These are phyloP conservation scores for Trebouxia sp. DNA, from an alignment of 139 green algal genomes.

Conservation along the genomic window DNA sequence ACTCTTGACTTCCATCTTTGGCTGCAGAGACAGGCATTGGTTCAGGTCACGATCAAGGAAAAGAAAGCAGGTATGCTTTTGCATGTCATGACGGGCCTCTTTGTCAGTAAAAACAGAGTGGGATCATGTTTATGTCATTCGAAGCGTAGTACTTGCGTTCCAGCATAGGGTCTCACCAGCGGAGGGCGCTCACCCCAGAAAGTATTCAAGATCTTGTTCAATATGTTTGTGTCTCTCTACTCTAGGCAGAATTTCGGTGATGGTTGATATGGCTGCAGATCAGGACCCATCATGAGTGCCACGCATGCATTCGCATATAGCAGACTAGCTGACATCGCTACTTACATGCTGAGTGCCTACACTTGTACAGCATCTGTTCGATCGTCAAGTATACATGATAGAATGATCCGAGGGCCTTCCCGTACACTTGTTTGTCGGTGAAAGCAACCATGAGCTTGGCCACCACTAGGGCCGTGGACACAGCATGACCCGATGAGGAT, in stretches of 20 bases:
- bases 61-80: too few relatives aligned
- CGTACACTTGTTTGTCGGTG: constrained; percentile 19
- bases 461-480: not conserved
- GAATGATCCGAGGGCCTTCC: constrained; percentile 1
- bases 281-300: not conserved
- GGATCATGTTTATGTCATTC: too few relatives aligned
- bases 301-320: not conserved
- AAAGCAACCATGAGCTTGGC: constrained; percentile 23
- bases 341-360: not conserved
- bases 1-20: not conserved
- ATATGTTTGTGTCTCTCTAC: not conserved
- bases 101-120: too few relatives aligned
- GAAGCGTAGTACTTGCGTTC: too few relatives aligned
- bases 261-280: not conserved
- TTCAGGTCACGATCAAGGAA: too few relatives aligned
- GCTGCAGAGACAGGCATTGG: not conserved
- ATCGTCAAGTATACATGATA: constrained; percentile 18
- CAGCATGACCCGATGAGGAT: not conserved
- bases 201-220: not conserved
- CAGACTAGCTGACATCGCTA: not conserved
- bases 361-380: not conserved
- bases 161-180: constrained; percentile 13
- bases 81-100: not conserved
- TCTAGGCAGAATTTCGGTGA: not conserved
- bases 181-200: not conserved